Evolutionary conservation across 169 alveolate genomes (phyloP), one percentile per base, ranked within the genome.

Genomic region (Neospora caninum): DNA sequence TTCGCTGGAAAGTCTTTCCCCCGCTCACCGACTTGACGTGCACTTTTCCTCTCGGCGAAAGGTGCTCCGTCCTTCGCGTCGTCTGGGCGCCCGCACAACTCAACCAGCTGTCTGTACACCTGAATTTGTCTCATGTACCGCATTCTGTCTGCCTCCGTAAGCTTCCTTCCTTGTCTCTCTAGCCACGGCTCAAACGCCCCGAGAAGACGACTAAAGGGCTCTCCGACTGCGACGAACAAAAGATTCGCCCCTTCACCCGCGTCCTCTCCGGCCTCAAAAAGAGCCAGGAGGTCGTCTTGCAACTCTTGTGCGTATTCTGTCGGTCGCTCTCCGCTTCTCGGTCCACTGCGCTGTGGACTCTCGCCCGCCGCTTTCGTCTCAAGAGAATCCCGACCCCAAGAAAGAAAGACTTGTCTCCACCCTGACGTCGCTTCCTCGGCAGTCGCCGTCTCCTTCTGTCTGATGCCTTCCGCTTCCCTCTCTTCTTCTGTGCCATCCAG

Each of bases 41-140:
- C 9, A 70, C 25, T 20, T 10, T 38, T n/a, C 49, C 58, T 49
- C 58, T 13, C 58, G 58, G 13, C 58, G 13, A 13, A 4, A 49
- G 58, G 4, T 49, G 4, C 58, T 49, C 58, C 58, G 13, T 49
- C 58, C 58, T 13, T 78, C 86, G 45, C 86, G 7, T 4, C 86
- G 1, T 78, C 86, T 6, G 22, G n/a, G 9, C 20, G 39, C 2
- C 25, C 67, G 38, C 89, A 82, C 53, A 82, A 49, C 38, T 4
- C 64, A 22, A 82, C 89, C 34, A 82, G 53, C 89, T 36, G 89
- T 82, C 89, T 36, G 64, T 82, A 82, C 38, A 82, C 43, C n/a
- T 41, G 89, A 27, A 82, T 41, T 49, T 82, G 89, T 29, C 64
- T 7, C 41, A 25, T 31, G 89, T 42, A 42, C 25, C 54, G 89